Base-by-base conservation (phyloP, 2,329 filamentous ascomycete genomes). In the Penicillium sp. region DNA sequence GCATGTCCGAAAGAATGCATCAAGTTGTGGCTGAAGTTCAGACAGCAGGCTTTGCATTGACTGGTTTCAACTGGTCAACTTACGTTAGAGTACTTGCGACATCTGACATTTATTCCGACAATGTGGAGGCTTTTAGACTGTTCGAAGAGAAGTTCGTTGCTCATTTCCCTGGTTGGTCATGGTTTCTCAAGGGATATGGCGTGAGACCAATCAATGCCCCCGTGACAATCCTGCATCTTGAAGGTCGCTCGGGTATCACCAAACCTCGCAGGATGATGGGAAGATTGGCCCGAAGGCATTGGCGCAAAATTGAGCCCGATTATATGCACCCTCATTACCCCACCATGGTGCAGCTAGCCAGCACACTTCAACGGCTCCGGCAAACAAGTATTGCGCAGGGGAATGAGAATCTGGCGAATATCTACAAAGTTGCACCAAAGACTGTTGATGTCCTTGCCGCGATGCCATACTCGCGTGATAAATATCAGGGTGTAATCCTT, bases 91-190 rank as follows among this genome's bases (percentile, higher is more conserved):
- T 81, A 49, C 83, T 97, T 29, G 84, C 85, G 24, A 76, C 79
- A 14, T 79, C 85, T 52, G 80, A 82, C 44, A 79, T 82, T 44
- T 81, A 82, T 65, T 74, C 84, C 46, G 79, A 87, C 55, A 72
- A 74, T 51, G 24, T 73, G 13, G 61, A 69, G 20, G 92, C 92
- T 37, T 96, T 94, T 74, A 69, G 76, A 22, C 75, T 87, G 50
- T 93, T 89, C 69, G 93, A 97, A 76, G 75, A 80, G 26, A 84
- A 85, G 58, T 85, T 97, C 53, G 95, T 96, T 83, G 81, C 83
- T 1, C 80, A 83, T 34, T 96, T 92, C 83, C 82, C 83, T 11
- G 90, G 91, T 24, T 97, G 92, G 90, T 66, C 63, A 6, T 59
- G 67, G 50, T 62, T 78, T 31, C 65, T 66, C 16, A 70, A 69